Evolutionary conservation across 257 asterid species (phyloP).

Genomic region (Apocynum venetum): DNA sequence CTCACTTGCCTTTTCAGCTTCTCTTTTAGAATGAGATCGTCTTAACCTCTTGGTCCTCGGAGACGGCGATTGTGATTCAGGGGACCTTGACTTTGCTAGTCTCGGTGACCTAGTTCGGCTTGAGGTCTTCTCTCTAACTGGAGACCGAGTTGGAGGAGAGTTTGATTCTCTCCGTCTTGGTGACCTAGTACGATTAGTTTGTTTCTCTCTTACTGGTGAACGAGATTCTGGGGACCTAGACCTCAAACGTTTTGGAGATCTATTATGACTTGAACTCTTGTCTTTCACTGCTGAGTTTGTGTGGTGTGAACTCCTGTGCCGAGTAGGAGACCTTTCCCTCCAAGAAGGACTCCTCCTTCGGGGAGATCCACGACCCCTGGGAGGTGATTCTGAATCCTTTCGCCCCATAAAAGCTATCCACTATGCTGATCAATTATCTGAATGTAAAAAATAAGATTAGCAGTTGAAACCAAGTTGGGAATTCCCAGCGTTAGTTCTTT

Average conservation of each 20-base stretch:
- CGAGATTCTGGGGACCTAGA: slow-evolving; percentile 45
- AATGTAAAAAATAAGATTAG: neutral
- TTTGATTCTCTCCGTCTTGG: slow-evolving; percentile 41
- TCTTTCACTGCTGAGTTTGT: slow-evolving; percentile 39
- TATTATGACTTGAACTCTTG: slow-evolving; percentile 35
- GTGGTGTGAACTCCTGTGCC: slow-evolving; percentile 43
- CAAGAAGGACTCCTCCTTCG: slow-evolving; percentile 46
- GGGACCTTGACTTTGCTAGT: slow-evolving; percentile 40
- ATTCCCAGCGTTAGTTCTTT: neutral
- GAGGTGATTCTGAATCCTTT: slow-evolving; percentile 53
- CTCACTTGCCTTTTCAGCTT: slow-evolving; percentile 42
- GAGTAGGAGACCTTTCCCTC: slow-evolving; percentile 63
- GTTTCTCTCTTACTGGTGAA: slow-evolving; percentile 50
- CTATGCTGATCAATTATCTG: slow-evolving; percentile 5
- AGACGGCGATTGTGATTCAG: slow-evolving; percentile 48
- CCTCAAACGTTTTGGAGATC: slow-evolving; percentile 47
- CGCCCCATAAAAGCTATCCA: slow-evolving; percentile 47
- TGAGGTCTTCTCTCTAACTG: slow-evolving; percentile 37
- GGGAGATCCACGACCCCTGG: slow-evolving; percentile 52
- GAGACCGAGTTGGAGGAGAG: slow-evolving; percentile 45
- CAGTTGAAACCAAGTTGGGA: neutral
- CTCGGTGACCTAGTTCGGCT: slow-evolving; percentile 43
- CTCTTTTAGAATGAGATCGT: slow-evolving; percentile 56
- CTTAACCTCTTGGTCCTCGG: slow-evolving; percentile 70
- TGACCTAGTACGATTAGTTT: slow-evolving; percentile 39